Conservation (phyloP, 1,139 yeast genomes). For the Saccharomyces hybrid region DNA sequence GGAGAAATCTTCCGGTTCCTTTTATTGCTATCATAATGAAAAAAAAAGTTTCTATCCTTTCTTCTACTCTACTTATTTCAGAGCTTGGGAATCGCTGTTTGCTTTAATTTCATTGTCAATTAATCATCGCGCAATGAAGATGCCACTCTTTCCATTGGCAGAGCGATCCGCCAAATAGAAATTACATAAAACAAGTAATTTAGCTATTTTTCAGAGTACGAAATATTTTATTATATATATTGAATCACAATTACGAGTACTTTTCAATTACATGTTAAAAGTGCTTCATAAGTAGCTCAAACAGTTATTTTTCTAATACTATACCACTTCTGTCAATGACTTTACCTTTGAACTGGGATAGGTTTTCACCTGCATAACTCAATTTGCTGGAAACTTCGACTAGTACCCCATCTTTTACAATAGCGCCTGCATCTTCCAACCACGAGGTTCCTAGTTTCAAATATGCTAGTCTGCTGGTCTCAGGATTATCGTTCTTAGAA, state of each 20-base stretch:
- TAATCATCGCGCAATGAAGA: not conserved
- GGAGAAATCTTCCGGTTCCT: not conserved
- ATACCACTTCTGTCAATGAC: slow-evolving; percentile 32
- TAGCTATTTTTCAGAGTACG: not conserved
- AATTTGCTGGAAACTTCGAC: slow-evolving; percentile 76
- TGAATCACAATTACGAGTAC: not conserved
- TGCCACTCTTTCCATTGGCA: not conserved
- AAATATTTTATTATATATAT: not conserved
- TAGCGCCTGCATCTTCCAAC: slow-evolving; percentile 64
- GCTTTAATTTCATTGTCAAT: not conserved
- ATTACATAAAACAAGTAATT: not conserved
- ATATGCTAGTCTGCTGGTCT: slow-evolving; percentile 63
- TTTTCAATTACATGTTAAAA: not conserved
- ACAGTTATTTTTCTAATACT: slow-evolving; percentile 5
- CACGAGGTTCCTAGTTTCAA: slow-evolving; percentile 69
- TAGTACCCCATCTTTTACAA: slow-evolving; percentile 39
- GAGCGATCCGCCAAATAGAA: not conserved
- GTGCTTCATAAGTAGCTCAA: not conserved
- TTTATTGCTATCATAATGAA: not conserved
- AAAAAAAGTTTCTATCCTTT: not conserved
- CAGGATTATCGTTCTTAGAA: slow-evolving; percentile 74
- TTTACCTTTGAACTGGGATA: slow-evolving; percentile 51
- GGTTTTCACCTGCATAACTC: slow-evolving; percentile 81
- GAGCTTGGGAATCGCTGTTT: not conserved
- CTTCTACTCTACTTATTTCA: not conserved